phyloP scores from a whole-genome alignment of 768 basidiomycete genomes.

The Mycena vulgaris region DNA sequence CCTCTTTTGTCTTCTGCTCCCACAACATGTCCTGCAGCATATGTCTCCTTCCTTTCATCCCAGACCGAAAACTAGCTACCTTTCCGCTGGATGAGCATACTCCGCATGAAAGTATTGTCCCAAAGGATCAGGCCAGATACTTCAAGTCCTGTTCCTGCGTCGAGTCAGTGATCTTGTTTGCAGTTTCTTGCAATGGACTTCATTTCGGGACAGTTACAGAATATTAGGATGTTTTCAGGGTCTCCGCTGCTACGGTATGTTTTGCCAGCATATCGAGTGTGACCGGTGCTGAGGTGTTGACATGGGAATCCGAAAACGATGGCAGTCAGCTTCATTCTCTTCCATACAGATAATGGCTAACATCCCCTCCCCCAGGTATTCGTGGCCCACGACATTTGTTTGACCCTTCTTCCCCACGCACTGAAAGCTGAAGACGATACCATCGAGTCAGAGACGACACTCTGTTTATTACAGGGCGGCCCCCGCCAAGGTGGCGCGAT shows the following conservation, averaged over 20 bases:
- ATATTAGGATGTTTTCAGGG: neutral
- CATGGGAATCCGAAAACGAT: slow-evolving; percentile 38
- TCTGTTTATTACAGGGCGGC: slow-evolving; percentile 42
- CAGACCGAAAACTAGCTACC: slow-evolving; percentile 19
- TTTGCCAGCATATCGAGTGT: neutral
- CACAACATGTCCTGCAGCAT: slow-evolving; percentile 44
- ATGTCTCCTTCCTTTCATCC: slow-evolving; percentile 47
- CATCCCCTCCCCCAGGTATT: slow-evolving; percentile 10
- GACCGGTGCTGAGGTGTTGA: slow-evolving; percentile 4
- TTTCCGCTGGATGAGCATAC: slow-evolving; percentile 31
- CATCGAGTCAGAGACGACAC: slow-evolving; percentile 11
- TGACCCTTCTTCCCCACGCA: slow-evolving; percentile 40
- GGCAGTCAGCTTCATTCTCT: slow-evolving; percentile 21
- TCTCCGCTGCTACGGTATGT: neutral
- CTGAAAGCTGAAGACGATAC: slow-evolving; percentile 32
- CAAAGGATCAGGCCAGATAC: slow-evolving; percentile 36
- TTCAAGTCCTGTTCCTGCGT: slow-evolving; percentile 33
- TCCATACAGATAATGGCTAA: no score
- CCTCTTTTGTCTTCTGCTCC: neutral
- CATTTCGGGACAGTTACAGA: neutral
- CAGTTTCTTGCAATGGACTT: neutral
- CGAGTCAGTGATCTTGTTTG: slow-evolving; percentile 8
- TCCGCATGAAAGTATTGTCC: slow-evolving; percentile 38
- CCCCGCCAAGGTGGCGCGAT: slow-evolving; percentile 31
- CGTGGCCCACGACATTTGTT: slow-evolving; percentile 41